Evolutionary conservation across 768 basidiomycete genomes (phyloP).

Genomic region (Psilocybe subaeruginosa): DNA sequence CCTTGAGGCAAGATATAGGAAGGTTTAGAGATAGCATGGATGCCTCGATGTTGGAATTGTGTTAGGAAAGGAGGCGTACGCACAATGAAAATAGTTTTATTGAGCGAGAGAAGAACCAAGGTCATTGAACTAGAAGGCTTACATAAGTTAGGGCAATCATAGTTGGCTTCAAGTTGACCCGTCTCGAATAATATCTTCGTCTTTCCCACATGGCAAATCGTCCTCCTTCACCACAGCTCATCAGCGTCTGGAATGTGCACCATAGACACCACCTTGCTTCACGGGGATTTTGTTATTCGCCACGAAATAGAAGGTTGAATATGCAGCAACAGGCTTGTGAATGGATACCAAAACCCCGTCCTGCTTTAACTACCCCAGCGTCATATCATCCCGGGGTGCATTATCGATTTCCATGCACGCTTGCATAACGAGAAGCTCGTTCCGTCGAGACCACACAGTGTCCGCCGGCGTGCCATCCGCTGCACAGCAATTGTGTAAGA

Average conservation of each 20-base stretch:
- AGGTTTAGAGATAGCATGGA: no score
- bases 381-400: constrained; percentile 2
- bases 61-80: no score
- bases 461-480: constrained; percentile 6
- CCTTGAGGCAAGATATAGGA: no score
- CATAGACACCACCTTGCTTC: not conserved
- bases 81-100: no score
- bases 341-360: constrained; percentile 7
- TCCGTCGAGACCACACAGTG: constrained; percentile 4
- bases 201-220: not conserved
- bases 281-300: not conserved
- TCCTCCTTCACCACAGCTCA: not conserved
- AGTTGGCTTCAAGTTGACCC: no score
- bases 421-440: not conserved
- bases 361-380: constrained; percentile 9
- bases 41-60: no score
- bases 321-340: not conserved
- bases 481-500: constrained; percentile 1
- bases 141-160: no score
- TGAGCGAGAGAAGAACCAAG: no score
- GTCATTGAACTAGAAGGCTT: no score
- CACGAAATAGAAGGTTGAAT: not conserved
- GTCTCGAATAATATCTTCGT: not conserved
- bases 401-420: not conserved
- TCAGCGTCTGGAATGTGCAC: not conserved